phyloP scores from a whole-genome alignment of 2,329 filamentous ascomycete species.

The Fusarium sp. region DNA sequence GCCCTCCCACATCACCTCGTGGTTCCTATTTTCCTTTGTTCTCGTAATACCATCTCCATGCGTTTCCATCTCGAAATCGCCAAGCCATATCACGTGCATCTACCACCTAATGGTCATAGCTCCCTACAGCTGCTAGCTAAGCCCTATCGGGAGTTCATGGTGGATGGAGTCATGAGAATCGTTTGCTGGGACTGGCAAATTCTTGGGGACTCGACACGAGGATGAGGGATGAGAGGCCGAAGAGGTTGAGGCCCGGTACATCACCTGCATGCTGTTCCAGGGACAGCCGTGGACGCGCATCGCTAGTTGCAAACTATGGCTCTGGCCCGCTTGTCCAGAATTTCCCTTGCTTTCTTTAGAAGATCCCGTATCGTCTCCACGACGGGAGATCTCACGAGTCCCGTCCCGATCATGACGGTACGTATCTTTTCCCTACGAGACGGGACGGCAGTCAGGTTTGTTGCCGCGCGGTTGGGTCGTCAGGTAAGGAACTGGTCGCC shows the following conservation, averaged over 20 bases:
- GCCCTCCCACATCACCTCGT: constrained; percentile 20
- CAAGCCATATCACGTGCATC: constrained; percentile 47
- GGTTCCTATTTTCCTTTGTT: constrained; percentile 3
- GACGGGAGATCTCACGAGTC: constrained; percentile 16
- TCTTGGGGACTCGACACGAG: constrained; percentile 17
- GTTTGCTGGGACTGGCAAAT: constrained; percentile 25
- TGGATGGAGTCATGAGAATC: constrained; percentile 32
- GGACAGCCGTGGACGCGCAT: constrained; percentile 37
- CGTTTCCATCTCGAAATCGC: constrained; percentile 20
- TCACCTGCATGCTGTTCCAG: constrained; percentile 45
- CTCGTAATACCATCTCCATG: constrained; percentile 7
- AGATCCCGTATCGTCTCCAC: constrained; percentile 21
- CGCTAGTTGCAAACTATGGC: constrained; percentile 32
- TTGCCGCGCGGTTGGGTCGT: constrained; percentile 2
- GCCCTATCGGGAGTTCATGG: constrained; percentile 42
- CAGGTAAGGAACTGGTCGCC: not conserved
- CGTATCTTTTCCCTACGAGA: constrained; percentile 33
- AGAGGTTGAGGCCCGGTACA: constrained; percentile 37
- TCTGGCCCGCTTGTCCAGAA: constrained; percentile 6
- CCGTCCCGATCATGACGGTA: constrained; percentile 20
- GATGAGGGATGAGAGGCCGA: constrained; percentile 12
- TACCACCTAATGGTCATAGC: constrained; percentile 50
- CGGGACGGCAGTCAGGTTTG: constrained; percentile 24
- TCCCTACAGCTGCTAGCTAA: constrained; percentile 48
- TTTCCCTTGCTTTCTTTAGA: constrained; percentile 6